These are phyloP conservation scores for Cyclotella atomus DNA, from an alignment of 108 stramenopile species.

Conservation along the genomic window DNA sequence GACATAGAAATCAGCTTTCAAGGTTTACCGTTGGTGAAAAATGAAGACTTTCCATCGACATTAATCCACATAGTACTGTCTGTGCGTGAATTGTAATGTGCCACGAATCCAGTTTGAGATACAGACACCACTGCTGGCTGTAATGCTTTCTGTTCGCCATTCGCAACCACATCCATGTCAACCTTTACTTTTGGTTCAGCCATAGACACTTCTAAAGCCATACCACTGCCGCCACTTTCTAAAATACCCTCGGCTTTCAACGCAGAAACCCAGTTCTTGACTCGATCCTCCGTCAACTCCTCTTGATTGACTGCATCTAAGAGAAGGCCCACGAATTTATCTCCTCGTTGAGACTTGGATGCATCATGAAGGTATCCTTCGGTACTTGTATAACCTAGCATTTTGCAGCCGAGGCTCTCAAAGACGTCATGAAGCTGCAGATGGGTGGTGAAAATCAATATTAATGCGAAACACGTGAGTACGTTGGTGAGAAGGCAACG, in stretches of 20 bases:
- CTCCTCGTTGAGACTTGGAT: slow-evolving; percentile 84
- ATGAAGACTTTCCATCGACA: slow-evolving; percentile 56
- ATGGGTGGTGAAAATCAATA: neutral
- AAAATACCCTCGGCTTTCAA: slow-evolving; percentile 78
- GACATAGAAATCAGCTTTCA: neutral
- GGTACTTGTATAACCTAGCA: slow-evolving; percentile 75
- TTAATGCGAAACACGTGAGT: neutral
- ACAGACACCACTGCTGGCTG: neutral
- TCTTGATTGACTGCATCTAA: slow-evolving; percentile 88
- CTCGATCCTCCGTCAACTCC: slow-evolving; percentile 75
- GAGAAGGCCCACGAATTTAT: slow-evolving; percentile 83
- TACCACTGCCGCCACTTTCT: slow-evolving; percentile 24
- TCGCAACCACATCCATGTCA: slow-evolving; percentile 17
- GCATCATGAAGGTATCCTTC: slow-evolving; percentile 87
- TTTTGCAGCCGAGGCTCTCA: slow-evolving; percentile 72
- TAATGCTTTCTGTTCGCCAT: neutral
- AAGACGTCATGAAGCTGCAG: slow-evolving; percentile 81
- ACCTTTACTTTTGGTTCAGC: slow-evolving; percentile 42
- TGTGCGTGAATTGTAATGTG: slow-evolving; percentile 67
- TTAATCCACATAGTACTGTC: slow-evolving; percentile 83
- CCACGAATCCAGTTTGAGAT: slow-evolving; percentile 44
- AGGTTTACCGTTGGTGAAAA: slow-evolving; percentile 33
- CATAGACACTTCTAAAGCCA: slow-evolving; percentile 20
- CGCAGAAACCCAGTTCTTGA: slow-evolving; percentile 79
- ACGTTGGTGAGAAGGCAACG: neutral